A percentile compares a stretch with the other conserved stretches of the same genome.
phyloP scores from a whole-genome alignment of 805 yeast genomes.

The Metschnikowia vanudenii region DNA sequence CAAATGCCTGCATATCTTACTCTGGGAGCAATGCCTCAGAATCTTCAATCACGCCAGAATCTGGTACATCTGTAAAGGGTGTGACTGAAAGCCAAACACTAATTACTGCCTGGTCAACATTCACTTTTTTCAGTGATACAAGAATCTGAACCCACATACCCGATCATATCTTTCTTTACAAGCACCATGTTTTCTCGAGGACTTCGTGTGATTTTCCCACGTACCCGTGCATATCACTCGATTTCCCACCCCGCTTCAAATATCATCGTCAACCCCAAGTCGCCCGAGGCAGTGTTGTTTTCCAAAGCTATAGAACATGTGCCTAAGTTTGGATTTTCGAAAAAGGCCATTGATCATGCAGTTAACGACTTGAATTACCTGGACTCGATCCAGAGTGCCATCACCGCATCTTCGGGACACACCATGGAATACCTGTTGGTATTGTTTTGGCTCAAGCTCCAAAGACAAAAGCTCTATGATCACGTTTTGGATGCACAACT shows the following conservation, averaged over 20 bases:
- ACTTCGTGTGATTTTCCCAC: constrained; percentile 1
- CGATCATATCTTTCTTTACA: neutral
- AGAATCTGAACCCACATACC: too few species aligned
- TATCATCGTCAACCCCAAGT: constrained; percentile 27
- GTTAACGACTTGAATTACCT: constrained; percentile 49
- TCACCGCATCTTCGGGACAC: constrained; percentile 29
- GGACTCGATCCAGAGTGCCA: constrained; percentile 48
- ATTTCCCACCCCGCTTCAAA: constrained; percentile 37
- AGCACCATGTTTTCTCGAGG: constrained; percentile 9
- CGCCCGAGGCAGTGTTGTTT: constrained; percentile 43
- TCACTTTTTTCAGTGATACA: too few species aligned
- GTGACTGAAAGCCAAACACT: neutral
- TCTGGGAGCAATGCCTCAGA: too few species aligned
- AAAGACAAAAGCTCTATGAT: constrained; percentile 37
- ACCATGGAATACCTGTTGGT: constrained; percentile 51
- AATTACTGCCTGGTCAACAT: too few species aligned
- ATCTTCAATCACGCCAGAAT: too few species aligned
- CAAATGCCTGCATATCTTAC: too few species aligned
- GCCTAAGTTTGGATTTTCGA: constrained; percentile 53
- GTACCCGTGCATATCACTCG: constrained; percentile 31
- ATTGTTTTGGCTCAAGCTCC: constrained; percentile 47
- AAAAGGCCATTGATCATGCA: constrained; percentile 47
- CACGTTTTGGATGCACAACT: constrained; percentile 24
- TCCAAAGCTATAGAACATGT: constrained; percentile 40
- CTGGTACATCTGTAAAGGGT: too few species aligned